These are phyloP conservation scores for Yamagishiella unicocca DNA, from an alignment of 139 green algal genomes.

Conservation along the genomic window DNA sequence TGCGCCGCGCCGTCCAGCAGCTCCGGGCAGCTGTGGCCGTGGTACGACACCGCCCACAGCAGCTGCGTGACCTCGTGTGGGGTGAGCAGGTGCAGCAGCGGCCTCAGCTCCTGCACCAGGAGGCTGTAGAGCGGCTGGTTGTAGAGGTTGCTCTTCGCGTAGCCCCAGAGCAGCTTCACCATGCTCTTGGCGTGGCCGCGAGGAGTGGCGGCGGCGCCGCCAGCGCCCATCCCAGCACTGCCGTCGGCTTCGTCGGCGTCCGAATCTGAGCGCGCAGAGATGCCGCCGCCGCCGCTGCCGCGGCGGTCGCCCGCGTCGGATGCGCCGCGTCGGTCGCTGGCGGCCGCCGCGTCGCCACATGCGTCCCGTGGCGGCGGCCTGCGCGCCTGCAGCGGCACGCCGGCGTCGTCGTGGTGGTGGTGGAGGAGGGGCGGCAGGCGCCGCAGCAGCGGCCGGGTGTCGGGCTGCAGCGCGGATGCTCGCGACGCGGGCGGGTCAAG, in stretches of 20 bases:
- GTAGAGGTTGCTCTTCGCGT: conserved; percentile 40
- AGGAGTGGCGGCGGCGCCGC: background rate
- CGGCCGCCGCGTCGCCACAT: background rate
- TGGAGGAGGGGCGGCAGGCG: background rate
- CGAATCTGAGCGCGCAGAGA: background rate
- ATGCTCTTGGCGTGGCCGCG: conserved; percentile 43
- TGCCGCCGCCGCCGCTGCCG: background rate
- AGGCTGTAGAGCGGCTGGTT: conserved; percentile 8
- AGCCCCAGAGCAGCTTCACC: conserved; percentile 53
- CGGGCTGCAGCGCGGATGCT: too few relatives aligned
- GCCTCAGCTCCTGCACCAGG: conserved; percentile 25
- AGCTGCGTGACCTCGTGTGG: conserved; percentile 34
- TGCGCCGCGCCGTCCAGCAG: conserved; percentile 46
- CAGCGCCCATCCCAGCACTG: background rate
- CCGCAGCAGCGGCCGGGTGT: conserved; percentile 14
- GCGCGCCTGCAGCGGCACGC: conserved; percentile 16
- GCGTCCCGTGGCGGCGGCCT: background rate
- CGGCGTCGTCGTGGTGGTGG: conserved; percentile 9
- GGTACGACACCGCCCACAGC: conserved; percentile 50
- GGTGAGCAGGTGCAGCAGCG: conserved; percentile 17
- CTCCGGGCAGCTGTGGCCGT: conserved; percentile 37
- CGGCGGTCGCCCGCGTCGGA: background rate
- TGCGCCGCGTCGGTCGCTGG: too few relatives aligned
- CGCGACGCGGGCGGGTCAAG: background rate
- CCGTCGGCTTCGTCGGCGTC: background rate